These are phyloP conservation scores for Olyra latifolia DNA, from an alignment of 176 grass and related monocot species.

Conservation along the genomic window DNA sequence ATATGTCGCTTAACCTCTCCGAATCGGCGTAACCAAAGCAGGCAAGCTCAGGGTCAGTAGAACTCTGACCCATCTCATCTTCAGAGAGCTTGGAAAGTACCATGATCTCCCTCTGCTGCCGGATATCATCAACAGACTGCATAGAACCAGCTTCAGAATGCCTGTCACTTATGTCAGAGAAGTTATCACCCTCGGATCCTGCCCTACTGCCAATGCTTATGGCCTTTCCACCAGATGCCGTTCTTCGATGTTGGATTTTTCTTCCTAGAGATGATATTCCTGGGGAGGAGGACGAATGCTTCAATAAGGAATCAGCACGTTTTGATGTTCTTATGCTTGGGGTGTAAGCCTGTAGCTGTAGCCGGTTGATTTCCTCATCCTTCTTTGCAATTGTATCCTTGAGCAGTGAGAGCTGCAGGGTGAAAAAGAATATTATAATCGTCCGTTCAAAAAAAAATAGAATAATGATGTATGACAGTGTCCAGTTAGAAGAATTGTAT, in stretches of 20 bases:
- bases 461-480: background rate
- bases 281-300: constrained; percentile 75
- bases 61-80: constrained; percentile 26
- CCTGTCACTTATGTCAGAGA: constrained; percentile 66
- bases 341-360: constrained; percentile 49
- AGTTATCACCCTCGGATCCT: constrained; percentile 51
- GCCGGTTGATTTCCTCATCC: constrained; percentile 63
- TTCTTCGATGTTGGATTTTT: constrained; percentile 42
- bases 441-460: too few species aligned
- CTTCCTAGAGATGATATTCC: constrained; percentile 60
- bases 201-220: constrained; percentile 29
- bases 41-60: constrained; percentile 47
- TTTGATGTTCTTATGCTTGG: constrained; percentile 43
- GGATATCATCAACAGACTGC: constrained; percentile 52
- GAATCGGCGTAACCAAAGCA: constrained; percentile 62
- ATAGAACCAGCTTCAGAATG: constrained; percentile 76
- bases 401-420: constrained; percentile 57
- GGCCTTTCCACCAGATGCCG: constrained; percentile 37
- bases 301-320: constrained; percentile 48
- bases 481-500: background rate
- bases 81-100: constrained; percentile 33
- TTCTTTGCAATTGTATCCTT: constrained; percentile 76
- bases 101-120: constrained; percentile 39
- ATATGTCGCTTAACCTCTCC: constrained; percentile 78
- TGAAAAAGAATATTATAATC: constrained; percentile 31